phyloP scores from a whole-genome alignment of 2,329 filamentous ascomycete genomes.

The Fusarium transvaalense region DNA sequence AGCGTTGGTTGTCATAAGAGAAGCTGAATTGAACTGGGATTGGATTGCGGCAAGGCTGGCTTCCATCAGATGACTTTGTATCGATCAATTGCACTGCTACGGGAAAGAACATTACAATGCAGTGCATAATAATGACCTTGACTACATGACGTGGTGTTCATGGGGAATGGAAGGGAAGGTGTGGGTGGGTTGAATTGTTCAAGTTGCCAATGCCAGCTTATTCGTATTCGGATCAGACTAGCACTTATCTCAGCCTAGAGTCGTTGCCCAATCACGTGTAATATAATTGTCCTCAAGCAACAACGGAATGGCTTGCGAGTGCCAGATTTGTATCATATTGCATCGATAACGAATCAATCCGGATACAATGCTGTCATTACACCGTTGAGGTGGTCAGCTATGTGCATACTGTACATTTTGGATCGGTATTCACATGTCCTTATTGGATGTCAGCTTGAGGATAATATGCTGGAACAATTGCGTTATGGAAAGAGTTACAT shows the following conservation, averaged over 20 bases:
- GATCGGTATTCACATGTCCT: background rate
- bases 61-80: background rate
- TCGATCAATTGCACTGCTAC: conserved; percentile 7
- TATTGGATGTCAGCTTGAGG: background rate
- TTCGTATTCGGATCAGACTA: conserved; percentile 42
- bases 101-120: conserved; percentile 1
- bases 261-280: conserved; percentile 3
- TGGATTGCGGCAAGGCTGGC: conserved; percentile 9
- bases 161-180: conserved; percentile 5
- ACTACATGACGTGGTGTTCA: conserved; percentile 30
- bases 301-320: background rate
- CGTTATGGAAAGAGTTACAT: background rate
- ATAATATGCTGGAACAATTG: background rate
- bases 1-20: background rate
- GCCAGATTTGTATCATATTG: background rate
- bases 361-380: background rate
- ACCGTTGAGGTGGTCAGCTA: background rate
- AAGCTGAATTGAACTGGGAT: conserved; percentile 1
- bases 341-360: background rate
- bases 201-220: conserved; percentile 17
- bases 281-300: background rate
- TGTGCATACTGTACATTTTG: background rate
- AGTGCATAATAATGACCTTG: conserved; percentile 13
- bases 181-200: conserved; percentile 10
- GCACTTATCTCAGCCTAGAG: background rate